Percentiles rank a stretch among this genome's conserved stretches.
Conservation (phyloP, 306 rosid species). For the Trifolium dubium region DNA sequence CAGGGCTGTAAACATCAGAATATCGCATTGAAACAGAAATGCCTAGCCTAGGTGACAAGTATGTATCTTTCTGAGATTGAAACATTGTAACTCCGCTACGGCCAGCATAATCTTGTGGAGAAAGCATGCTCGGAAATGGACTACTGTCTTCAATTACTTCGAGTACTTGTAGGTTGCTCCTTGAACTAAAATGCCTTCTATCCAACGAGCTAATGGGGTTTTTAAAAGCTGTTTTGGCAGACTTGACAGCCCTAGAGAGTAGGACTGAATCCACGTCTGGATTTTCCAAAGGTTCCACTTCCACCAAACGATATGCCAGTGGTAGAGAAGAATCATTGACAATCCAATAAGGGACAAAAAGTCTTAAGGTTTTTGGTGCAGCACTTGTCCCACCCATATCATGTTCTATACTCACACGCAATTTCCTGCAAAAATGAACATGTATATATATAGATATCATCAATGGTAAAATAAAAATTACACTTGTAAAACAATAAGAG, state of each 20-base stretch:
- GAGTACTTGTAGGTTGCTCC: constrained; percentile 76
- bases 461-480: constrained; percentile 25
- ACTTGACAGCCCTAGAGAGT: constrained; percentile 73
- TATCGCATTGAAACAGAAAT: constrained; percentile 71
- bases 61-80: constrained; percentile 76
- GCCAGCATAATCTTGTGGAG: constrained; percentile 81
- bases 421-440: constrained; percentile 63
- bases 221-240: constrained; percentile 76
- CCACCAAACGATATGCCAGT: constrained; percentile 88
- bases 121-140: constrained; percentile 91
- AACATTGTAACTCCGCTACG: constrained; percentile 70
- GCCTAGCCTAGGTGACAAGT: constrained; percentile 84
- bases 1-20: constrained; percentile 79
- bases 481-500: neutral
- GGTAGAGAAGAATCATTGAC: constrained; percentile 75
- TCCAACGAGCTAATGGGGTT: constrained; percentile 78
- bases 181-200: constrained; percentile 62
- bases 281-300: constrained; percentile 82
- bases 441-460: neutral
- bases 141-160: constrained; percentile 86
- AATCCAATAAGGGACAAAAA: constrained; percentile 96
- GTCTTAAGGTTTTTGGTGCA: constrained; percentile 85
- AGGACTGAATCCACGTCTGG: constrained; percentile 63
- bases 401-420: constrained; percentile 90
- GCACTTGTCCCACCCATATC: constrained; percentile 93